phyloP scores from a whole-genome alignment of 345 rosid species.

The Rhizophora apiculata region DNA sequence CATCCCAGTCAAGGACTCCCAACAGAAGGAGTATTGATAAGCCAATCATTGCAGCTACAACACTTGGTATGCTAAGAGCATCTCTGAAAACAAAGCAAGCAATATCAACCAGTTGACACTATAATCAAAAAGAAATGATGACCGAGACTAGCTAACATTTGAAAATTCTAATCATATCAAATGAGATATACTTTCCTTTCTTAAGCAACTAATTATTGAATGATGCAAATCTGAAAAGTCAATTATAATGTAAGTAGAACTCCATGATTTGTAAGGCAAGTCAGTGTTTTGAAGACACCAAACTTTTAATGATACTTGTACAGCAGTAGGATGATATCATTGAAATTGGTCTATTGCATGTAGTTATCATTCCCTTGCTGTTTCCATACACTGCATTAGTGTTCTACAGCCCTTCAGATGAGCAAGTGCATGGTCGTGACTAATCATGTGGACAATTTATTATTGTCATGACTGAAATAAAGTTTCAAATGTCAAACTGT shows the following conservation, averaged over 20 bases:
- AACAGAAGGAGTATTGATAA: slow-evolving; percentile 73
- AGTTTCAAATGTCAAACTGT: neutral
- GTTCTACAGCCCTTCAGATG: no score
- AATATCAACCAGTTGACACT: slow-evolving; percentile 5
- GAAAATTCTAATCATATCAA: neutral
- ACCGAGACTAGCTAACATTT: neutral
- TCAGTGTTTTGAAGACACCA: no score
- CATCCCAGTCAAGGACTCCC: slow-evolving; percentile 97
- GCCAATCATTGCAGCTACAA: slow-evolving; percentile 96
- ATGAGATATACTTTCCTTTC: neutral
- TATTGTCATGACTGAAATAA: neutral
- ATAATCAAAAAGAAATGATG: neutral
- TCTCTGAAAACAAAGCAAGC: slow-evolving; percentile 50
- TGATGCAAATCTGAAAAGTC: neutral
- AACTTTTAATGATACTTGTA: no score
- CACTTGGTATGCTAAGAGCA: slow-evolving; percentile 75
- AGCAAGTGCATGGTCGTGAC: no score
- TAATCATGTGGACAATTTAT: neutral
- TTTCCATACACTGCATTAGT: no score
- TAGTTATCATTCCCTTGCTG: no score
- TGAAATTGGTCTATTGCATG: no score
- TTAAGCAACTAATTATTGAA: no score
- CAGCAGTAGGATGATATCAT: no score
- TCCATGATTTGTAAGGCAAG: neutral
- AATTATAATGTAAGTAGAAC: neutral